Evolutionary conservation across 176 grass and related monocot genomes (phyloP).

Genomic region (Otatea glauca): DNA sequence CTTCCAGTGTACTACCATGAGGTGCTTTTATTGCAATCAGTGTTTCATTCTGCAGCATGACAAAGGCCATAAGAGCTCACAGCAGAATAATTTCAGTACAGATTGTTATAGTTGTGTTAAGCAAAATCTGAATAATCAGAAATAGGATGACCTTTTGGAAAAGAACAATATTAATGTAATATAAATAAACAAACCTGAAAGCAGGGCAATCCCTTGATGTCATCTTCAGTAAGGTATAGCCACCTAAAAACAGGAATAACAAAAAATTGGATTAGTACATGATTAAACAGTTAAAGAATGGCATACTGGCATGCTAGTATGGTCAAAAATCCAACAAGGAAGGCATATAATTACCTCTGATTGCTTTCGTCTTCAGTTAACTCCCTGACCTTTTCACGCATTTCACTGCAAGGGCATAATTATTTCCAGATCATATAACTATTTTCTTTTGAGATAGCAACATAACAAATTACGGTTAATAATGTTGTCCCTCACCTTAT

Average conservation of each 20-base stretch:
- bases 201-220: conserved; percentile 88
- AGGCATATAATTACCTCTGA: conserved; percentile 56
- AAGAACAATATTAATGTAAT: background rate
- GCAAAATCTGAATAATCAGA: conserved; percentile 11
- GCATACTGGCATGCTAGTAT: conserved; percentile 20
- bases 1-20: conserved; percentile 86
- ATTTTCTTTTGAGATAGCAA: conserved; percentile 38
- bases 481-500: conserved; percentile 63
- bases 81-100: conserved; percentile 25
- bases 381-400: conserved; percentile 64
- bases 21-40: conserved; percentile 95
- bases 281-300: conserved; percentile 8
- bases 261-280: conserved; percentile 3
- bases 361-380: conserved; percentile 87
- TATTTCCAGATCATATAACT: conserved; percentile 35
- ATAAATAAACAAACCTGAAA: conserved; percentile 75
- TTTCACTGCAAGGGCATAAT: conserved; percentile 63
- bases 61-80: conserved; percentile 40
- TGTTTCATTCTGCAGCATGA: conserved; percentile 71
- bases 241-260: conserved; percentile 63
- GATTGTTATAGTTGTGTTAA: conserved; percentile 13
- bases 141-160: conserved; percentile 20
- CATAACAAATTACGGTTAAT: conserved; percentile 28
- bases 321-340: conserved; percentile 23
- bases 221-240: conserved; percentile 90